Percentiles rank a stretch among this genome's conserved stretches.
Evolutionary conservation across 805 yeast genomes (phyloP).

Genomic region (Priceomyces melissophilus): DNA sequence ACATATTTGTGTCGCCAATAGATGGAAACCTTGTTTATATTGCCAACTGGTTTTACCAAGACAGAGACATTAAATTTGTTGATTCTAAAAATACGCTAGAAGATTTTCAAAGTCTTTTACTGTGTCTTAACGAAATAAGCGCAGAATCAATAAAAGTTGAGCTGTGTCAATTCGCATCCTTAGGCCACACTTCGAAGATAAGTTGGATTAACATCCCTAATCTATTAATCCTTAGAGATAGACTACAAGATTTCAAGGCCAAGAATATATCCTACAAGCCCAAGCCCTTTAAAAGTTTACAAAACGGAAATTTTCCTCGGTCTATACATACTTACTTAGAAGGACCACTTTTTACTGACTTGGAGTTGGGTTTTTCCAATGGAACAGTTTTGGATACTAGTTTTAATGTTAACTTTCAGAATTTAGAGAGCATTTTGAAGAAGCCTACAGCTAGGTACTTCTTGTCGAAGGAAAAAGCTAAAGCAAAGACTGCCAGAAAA

Average conservation of each 20-base stretch:
- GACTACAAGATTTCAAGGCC: slow-evolving; percentile 6
- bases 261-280: slow-evolving; percentile 4
- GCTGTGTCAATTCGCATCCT: neutral
- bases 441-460: slow-evolving; percentile 37
- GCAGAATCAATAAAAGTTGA: slow-evolving; percentile 5
- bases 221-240: slow-evolving; percentile 11
- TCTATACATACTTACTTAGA: slow-evolving; percentile 7
- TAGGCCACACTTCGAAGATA: neutral
- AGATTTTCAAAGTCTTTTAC: neutral
- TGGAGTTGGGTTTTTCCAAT: slow-evolving; percentile 4
- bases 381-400: slow-evolving; percentile 5
- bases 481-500: slow-evolving; percentile 31
- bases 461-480: slow-evolving; percentile 39
- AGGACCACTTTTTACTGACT: slow-evolving; percentile 9
- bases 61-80: neutral
- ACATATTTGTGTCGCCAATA: slow-evolving; percentile 10
- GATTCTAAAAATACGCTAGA: neutral
- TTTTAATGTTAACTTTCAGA: slow-evolving; percentile 3
- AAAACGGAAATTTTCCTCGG: neutral
- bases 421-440: slow-evolving; percentile 19
- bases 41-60: neutral
- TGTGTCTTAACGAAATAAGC: slow-evolving; percentile 13
- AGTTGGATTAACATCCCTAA: slow-evolving; percentile 14
- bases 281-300: neutral
- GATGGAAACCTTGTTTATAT: slow-evolving; percentile 10